These are phyloP conservation scores for Litsea cubeba DNA, from an alignment of 164 flowering plant species.

Conservation along the genomic window DNA sequence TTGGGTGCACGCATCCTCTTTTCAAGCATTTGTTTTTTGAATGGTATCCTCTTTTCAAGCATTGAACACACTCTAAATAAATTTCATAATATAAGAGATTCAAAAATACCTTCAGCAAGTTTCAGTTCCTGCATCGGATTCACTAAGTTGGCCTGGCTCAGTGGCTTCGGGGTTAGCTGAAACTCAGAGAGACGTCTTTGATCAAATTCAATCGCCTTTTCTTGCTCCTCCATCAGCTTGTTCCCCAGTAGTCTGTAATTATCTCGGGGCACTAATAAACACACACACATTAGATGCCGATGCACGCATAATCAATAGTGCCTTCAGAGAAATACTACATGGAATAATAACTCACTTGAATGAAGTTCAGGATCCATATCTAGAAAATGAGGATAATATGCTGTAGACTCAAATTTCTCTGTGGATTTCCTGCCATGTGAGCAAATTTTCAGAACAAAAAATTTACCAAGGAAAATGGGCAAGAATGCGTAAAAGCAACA, in stretches of 20 bases:
- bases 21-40: background rate
- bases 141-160: constrained; percentile 30
- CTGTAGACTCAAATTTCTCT: constrained; percentile 39
- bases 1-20: too few relatives aligned
- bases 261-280: constrained; percentile 38
- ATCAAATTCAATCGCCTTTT: constrained; percentile 53
- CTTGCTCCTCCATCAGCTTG: constrained; percentile 55
- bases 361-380: constrained; percentile 51
- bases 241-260: constrained; percentile 43
- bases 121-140: constrained; percentile 43
- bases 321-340: background rate
- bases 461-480: background rate
- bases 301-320: background rate
- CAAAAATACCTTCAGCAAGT: constrained; percentile 34
- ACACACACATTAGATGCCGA: background rate
- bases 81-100: background rate
- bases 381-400: constrained; percentile 32
- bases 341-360: constrained; percentile 35
- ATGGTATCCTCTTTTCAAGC: too few relatives aligned
- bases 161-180: constrained; percentile 35
- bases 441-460: constrained; percentile 4
- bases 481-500: too few relatives aligned
- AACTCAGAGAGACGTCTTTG: constrained; percentile 40
- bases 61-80: background rate
- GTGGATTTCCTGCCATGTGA: constrained; percentile 42